Evolutionary conservation across 2,329 filamentous ascomycete species (phyloP), one percentile per base, ranked within the genome.

Genomic region (Penicillium decumbens): DNA sequence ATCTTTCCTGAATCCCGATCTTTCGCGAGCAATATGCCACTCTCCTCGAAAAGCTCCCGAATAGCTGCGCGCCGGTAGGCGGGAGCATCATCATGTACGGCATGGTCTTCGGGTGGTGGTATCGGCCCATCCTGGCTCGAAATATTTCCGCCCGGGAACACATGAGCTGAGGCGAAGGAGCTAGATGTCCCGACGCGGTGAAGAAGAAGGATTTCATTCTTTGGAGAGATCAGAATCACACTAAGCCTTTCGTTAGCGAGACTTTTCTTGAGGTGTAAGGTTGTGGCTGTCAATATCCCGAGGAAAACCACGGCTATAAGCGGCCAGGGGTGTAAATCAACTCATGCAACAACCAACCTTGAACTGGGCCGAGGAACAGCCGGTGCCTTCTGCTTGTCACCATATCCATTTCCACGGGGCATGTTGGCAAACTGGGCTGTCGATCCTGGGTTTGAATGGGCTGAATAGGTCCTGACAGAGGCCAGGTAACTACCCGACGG

Each of bases 21-120:
- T 3, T 67, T 70, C 3, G 88, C 89, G 3, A 97, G 77, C 24
- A 97, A 72, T 46, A 96, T 89, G 0, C 93, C 93, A 56, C 88
- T 91, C 73, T 97, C 93, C 67, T 98, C 93, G 65, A 97, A 97
- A 0, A 89, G 89, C 75, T 97, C 93, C 6, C 93, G 79, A 23
- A 97, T 82, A 0, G 91, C 93, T 5, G 86, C 90, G 30, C 88
- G 71, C n/a, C 90, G 78, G 65, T 96, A 96, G 3, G 82, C 79
- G 0, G 76, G 72, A 0, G 83, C 83, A 65, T 96, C 91, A 9
- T 75, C 68, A 61, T 96, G 90, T 10, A 85, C 74, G 8, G 70
- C 73, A 0, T 75, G 69, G 25, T 81, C 75, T 13, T 77, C 76
- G 0, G 70, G 64, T 0, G 71, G 69, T 0, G 81, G 77, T 10